Percentiles rank a stretch among this genome's conserved stretches.
Evolutionary conservation across 352 stramenopile species (phyloP).

Genomic region (Phytophthora fragariae): DNA sequence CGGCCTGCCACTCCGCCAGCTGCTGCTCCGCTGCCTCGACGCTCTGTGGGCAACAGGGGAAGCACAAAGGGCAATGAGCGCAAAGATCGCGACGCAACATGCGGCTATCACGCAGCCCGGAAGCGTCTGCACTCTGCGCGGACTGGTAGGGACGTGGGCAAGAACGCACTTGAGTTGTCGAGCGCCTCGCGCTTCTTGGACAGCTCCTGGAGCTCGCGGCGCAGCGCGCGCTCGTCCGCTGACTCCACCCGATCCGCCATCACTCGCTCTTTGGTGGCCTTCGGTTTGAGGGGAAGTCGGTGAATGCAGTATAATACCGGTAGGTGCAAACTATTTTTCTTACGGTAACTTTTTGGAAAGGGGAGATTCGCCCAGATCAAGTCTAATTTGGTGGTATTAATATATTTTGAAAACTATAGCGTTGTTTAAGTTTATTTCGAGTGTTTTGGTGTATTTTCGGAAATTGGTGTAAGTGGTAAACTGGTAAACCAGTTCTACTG

Average conservation of each 20-base stretch:
- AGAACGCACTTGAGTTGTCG: constrained; percentile 40
- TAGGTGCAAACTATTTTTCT: not conserved
- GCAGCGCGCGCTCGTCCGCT: constrained; percentile 62
- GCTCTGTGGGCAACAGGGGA: constrained; percentile 22
- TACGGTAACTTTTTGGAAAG: no score
- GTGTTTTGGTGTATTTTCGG: no score
- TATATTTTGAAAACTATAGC: no score
- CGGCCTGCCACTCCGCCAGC: not conserved
- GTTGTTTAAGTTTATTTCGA: no score
- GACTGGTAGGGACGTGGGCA: not conserved
- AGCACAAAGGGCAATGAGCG: constrained; percentile 19
- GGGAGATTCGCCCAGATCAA: no score
- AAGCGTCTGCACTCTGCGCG: not conserved
- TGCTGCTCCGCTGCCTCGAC: constrained; percentile 22
- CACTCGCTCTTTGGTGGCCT: constrained; percentile 24
- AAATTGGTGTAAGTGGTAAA: no score
- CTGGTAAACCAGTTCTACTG: no score
- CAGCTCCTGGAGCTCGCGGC: constrained; percentile 58
- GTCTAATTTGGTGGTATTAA: no score
- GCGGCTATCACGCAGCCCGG: not conserved
- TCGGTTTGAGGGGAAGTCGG: constrained; percentile 16
- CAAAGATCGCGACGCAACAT: constrained; percentile 29
- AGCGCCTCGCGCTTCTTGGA: constrained; percentile 64
- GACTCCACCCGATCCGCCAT: constrained; percentile 40
- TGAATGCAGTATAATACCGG: not conserved